Evolutionary conservation across 2,329 filamentous ascomycete species (phyloP).

Genomic region (Fusarium fracticaudum): DNA sequence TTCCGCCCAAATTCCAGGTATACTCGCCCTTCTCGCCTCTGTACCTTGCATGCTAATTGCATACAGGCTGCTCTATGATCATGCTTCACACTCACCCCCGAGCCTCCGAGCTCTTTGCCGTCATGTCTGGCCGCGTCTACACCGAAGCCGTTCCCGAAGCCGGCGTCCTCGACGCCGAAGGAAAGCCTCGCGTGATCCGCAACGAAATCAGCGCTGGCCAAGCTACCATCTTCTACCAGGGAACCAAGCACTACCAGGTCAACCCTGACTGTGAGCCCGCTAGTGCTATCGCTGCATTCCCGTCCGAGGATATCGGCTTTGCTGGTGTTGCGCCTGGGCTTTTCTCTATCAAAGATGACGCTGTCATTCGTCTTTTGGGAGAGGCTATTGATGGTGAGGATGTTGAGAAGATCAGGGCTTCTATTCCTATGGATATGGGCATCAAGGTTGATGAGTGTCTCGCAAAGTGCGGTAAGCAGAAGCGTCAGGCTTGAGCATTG

Average conservation of each 20-base stretch:
- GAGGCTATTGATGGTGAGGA: slow-evolving; percentile 56
- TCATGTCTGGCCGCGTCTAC: slow-evolving; percentile 58
- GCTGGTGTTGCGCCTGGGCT: slow-evolving; percentile 59
- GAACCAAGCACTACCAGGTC: slow-evolving; percentile 63
- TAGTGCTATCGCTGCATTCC: slow-evolving; percentile 60
- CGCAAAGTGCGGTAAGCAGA: slow-evolving; percentile 45
- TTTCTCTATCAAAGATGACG: slow-evolving; percentile 55
- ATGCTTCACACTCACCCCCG: slow-evolving; percentile 65
- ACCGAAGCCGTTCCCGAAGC: slow-evolving; percentile 63
- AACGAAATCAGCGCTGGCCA: slow-evolving; percentile 53
- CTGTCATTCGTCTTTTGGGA: slow-evolving; percentile 59
- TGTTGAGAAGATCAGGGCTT: slow-evolving; percentile 53
- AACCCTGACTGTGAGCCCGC: slow-evolving; percentile 63
- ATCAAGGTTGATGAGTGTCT: slow-evolving; percentile 63
- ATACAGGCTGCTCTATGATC: slow-evolving; percentile 61
- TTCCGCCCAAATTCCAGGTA: slow-evolving; percentile 57
- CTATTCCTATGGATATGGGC: slow-evolving; percentile 57
- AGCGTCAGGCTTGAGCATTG: slow-evolving; percentile 46
- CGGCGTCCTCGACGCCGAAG: slow-evolving; percentile 49
- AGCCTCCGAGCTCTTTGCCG: slow-evolving; percentile 61
- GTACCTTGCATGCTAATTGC: background rate
- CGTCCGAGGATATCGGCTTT: slow-evolving; percentile 61
- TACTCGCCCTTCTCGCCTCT: rapidly evolving
- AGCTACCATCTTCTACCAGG: slow-evolving; percentile 64
- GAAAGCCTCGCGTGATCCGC: slow-evolving; percentile 54